Percentiles rank a stretch among this genome's conserved stretches.
Evolutionary conservation across 495 filamentous ascomycete genomes (phyloP).

Genomic region (Talaromyces proteolyticus): DNA sequence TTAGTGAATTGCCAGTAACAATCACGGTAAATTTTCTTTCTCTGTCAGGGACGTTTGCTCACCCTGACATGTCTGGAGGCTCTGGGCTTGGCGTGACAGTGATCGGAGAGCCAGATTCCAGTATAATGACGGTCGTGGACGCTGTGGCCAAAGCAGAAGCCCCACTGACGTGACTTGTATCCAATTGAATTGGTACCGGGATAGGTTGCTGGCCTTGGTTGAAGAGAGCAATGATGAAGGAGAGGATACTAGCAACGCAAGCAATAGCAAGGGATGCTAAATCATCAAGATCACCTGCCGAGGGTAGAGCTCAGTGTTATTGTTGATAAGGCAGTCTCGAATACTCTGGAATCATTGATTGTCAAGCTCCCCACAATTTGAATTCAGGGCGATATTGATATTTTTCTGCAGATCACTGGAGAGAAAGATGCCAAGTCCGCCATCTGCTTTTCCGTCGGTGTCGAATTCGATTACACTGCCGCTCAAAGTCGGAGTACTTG

Average conservation of each 20-base stretch:
- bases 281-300: no score
- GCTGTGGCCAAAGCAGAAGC: neutral
- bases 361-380: neutral
- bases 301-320: neutral
- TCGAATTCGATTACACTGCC: neutral
- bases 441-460: neutral
- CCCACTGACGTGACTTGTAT: neutral
- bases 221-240: neutral
- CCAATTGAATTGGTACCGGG: neutral
- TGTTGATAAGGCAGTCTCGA: neutral
- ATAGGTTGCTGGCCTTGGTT: neutral
- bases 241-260: neutral
- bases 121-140: neutral
- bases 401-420: neutral
- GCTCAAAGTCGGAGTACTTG: neutral
- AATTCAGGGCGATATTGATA: neutral
- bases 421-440: neutral
- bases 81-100: constrained; percentile 1
- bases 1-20: neutral
- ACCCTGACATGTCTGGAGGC: neutral
- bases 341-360: neutral
- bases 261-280: neutral
- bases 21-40: neutral
- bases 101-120: neutral
- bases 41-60: neutral